A percentile compares a stretch with the other conserved stretches of the same genome.
These are phyloP conservation scores for Fusarium sacchari DNA, from an alignment of 2,329 filamentous ascomycete genomes.

Conservation along the genomic window DNA sequence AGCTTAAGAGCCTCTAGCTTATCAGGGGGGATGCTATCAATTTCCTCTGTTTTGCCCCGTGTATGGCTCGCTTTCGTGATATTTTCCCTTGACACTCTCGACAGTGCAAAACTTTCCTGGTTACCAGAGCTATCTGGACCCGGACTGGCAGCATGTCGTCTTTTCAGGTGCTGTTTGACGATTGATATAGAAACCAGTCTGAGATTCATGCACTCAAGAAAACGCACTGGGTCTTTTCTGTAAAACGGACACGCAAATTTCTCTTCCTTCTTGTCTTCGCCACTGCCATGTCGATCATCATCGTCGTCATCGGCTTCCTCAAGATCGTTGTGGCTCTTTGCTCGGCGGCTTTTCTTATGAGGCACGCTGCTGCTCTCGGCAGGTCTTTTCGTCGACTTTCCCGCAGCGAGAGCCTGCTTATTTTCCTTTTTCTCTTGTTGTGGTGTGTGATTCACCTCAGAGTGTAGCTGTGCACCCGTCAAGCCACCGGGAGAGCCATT, in stretches of 20 bases:
- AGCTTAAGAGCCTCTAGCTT: neutral
- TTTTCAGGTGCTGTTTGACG: conserved; percentile 1
- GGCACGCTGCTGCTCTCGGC: neutral
- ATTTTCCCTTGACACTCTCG: neutral
- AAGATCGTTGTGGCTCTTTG: neutral
- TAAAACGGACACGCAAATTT: conserved; percentile 1
- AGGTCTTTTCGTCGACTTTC: neutral
- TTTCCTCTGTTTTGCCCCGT: neutral
- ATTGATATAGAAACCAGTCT: neutral
- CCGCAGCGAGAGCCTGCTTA: neutral
- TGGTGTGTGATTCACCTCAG: neutral
- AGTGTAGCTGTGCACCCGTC: too few relatives aligned
- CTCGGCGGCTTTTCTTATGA: neutral
- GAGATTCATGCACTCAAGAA: neutral
- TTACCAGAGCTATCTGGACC: neutral
- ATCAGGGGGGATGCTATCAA: neutral
- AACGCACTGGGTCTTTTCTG: neutral
- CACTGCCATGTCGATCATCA: neutral
- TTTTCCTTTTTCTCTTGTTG: neutral
- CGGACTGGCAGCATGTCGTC: neutral
- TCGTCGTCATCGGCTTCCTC: neutral
- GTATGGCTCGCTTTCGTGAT: neutral
- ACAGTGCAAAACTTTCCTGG: neutral
- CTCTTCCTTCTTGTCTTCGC: neutral
- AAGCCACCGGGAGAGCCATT: too few relatives aligned